Base-by-base conservation (phyloP, 129 eudicot species). In the Oenanthe sinensis region DNA sequence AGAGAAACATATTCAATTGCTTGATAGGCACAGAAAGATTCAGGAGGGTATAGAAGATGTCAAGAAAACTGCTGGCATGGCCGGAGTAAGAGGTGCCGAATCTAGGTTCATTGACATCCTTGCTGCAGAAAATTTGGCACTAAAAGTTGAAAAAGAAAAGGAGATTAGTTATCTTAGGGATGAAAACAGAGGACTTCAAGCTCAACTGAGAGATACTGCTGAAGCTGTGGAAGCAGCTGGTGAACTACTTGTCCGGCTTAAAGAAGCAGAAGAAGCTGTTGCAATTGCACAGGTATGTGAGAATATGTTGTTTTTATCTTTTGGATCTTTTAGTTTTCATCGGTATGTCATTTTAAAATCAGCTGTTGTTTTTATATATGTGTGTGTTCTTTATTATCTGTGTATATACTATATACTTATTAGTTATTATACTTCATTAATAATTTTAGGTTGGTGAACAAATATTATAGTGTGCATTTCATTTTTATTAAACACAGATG, bases 201-300 rank as follows among this genome's bases (percentile, higher is more conserved):
- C 94, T 58, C 98, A 95, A 77, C 79, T 95, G 77, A 87, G 94
- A 60, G 98, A 95, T 81, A 95, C 98, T 72, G 92, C 94, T 10
- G 98, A 95, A 81, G 98, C 98, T 82, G 97, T 95, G 76, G 94
- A 95, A 80, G 98, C 98, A 76, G 98, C 98, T 55, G 90, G 98
- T 48, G 98, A 95, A 82, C 85, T 95, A 65, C 89, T 95, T 77
- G 97, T 95, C 67, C 87, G 97, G 62, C 98, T 95, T 71, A 91
- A 86, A 85, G 98, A 95, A 76, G 96, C 96, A 52, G 98, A 95
- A 87, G 97, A 90, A 83, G 92, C 92, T 63, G 85, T 91, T 45
- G 91, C 89, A 78, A 78, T 86, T 81, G 89, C 97, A 40, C 88
- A 91, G 90, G 98, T 95, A 36, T 68, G 73, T 33, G 15, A 10